Evolutionary conservation across 495 filamentous ascomycete genomes (phyloP), one percentile per base, ranked within the genome.

Genomic region (Penicillium coprophilum): DNA sequence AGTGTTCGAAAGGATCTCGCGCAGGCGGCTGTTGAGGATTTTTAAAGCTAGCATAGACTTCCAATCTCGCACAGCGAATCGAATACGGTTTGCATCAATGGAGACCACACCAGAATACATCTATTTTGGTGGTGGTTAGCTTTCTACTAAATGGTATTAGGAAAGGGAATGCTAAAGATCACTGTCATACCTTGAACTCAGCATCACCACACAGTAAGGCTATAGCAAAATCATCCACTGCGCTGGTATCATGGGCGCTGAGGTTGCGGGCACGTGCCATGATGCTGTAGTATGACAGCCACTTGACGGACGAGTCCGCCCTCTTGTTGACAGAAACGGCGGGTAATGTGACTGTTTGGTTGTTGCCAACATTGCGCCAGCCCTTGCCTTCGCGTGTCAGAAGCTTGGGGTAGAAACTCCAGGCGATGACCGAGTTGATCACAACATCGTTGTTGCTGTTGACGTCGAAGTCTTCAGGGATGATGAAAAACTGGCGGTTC

Each of bases 371-470:
- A 55, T 96, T 97, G 41, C 90, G 84, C 82, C 92, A 91, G 17
- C 91, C 90, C 71, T 91, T 95, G 36, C 90, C 91, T 49, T 97
- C 92, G 50, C 86, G 85, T 9, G 85, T 82, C 9, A 97, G 77
- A 2, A 98, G 83, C 62, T 96, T 97, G 3, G 94, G 94, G 62
- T 98, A 96, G 77, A 98, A 96, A 47, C 88, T 89, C 82, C 88
- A 93, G 0, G 91, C 89, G 50, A 96, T 86, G 34, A 95, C 88
- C 0, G 91, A 87, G 59, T 85, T 84, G 12, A 88, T 72, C 21
- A 96, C 80, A 0, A 82, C 55, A 52, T 97, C 91, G 56, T 95
- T 95, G 39, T 81, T 77, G 65, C 85, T 89, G 67, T 92, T 89
- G 31, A 72, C 63, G 58, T 92, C 84, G 55, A 89, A 86, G 20